A percentile compares a stretch with the other conserved stretches of the same genome.
phyloP scores from a whole-genome alignment of 306 rosid genomes.

The Lithocarpus polystachyus region DNA sequence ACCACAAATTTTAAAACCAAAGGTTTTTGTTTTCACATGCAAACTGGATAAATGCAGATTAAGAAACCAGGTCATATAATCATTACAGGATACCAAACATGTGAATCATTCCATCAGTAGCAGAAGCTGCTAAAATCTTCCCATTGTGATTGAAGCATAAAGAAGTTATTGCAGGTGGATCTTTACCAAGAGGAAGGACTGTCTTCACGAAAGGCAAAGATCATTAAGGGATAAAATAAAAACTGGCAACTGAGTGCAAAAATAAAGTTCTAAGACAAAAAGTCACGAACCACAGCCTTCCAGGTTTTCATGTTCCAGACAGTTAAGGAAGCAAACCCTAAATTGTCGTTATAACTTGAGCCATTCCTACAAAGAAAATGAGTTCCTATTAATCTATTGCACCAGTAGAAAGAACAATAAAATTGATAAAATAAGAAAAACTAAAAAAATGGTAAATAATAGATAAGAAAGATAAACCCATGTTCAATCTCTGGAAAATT shows the following conservation, averaged over 20 bases:
- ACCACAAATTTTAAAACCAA: not conserved
- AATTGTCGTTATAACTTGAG: slow-evolving; percentile 47
- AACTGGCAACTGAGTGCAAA: slow-evolving; percentile 1
- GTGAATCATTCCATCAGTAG: slow-evolving; percentile 96
- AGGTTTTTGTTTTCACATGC: not conserved
- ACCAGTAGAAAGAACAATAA: slow-evolving; percentile 5
- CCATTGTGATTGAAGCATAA: slow-evolving; percentile 96
- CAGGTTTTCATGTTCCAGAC: slow-evolving; percentile 98
- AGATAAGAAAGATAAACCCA: slow-evolving; percentile 2
- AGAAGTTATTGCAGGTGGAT: slow-evolving; percentile 95
- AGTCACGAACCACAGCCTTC: slow-evolving; percentile 82
- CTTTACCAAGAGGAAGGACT: slow-evolving; percentile 97
- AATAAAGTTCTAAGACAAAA: slow-evolving; percentile 19
- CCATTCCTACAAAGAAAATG: slow-evolving; percentile 53
- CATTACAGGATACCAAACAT: slow-evolving; percentile 95
- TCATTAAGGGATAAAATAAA: slow-evolving; percentile 36
- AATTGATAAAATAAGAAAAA: slow-evolving; percentile 2
- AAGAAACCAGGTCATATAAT: slow-evolving; percentile 14
- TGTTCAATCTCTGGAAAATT: not conserved
- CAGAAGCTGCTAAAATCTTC: slow-evolving; percentile 89
- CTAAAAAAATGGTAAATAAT: slow-evolving; percentile 10
- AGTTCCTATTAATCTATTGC: slow-evolving; percentile 10
- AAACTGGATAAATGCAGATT: not conserved
- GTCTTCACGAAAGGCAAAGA: slow-evolving; percentile 70
- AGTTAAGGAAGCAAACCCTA: slow-evolving; percentile 85